Evolutionary conservation across 2,329 filamentous ascomycete genomes (phyloP).

Genomic region (Beauveria sp.): DNA sequence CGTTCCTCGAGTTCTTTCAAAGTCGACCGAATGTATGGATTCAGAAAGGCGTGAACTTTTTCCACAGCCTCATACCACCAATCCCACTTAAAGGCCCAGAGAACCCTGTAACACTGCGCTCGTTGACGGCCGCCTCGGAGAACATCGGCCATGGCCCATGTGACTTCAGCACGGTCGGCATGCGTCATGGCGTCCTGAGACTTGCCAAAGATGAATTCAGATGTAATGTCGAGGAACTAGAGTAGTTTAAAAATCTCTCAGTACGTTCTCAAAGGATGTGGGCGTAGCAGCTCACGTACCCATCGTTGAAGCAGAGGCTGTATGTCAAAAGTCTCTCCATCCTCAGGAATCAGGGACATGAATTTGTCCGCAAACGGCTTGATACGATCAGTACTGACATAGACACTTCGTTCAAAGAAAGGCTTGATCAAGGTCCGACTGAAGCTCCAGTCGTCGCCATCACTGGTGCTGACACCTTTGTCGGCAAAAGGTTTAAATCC

Average conservation of each 20-base stretch:
- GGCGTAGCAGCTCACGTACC: conserved; percentile 8
- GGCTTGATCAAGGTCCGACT: conserved; percentile 17
- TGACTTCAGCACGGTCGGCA: conserved; percentile 13
- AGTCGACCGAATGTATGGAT: conserved; percentile 13
- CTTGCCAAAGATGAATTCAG: conserved; percentile 15
- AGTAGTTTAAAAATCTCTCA: not conserved
- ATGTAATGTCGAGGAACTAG: conserved; percentile 16
- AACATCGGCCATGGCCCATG: conserved; percentile 15
- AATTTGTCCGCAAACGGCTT: conserved; percentile 14
- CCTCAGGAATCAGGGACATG: conserved; percentile 12
- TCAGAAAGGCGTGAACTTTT: conserved; percentile 14
- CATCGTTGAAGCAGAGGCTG: conserved; percentile 15
- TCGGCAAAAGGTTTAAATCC: conserved; percentile 15
- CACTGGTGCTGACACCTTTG: conserved; percentile 12
- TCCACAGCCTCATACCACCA: conserved; percentile 15
- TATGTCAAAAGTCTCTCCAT: conserved; percentile 14
- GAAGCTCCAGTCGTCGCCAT: conserved; percentile 17
- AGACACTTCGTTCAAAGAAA: conserved; percentile 17
- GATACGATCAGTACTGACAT: conserved; percentile 15
- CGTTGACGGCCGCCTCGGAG: conserved; percentile 14
- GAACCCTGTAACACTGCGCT: conserved; percentile 13
- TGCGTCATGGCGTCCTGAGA: conserved; percentile 13
- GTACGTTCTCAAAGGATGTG: no score
- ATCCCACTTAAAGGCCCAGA: conserved; percentile 17
- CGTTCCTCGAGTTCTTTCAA: conserved; percentile 14